Percentiles rank a stretch among this genome's conserved stretches.
Evolutionary conservation across 305 asterid genomes (phyloP).

Genomic region (Fraxinus xanthoxyloides): DNA sequence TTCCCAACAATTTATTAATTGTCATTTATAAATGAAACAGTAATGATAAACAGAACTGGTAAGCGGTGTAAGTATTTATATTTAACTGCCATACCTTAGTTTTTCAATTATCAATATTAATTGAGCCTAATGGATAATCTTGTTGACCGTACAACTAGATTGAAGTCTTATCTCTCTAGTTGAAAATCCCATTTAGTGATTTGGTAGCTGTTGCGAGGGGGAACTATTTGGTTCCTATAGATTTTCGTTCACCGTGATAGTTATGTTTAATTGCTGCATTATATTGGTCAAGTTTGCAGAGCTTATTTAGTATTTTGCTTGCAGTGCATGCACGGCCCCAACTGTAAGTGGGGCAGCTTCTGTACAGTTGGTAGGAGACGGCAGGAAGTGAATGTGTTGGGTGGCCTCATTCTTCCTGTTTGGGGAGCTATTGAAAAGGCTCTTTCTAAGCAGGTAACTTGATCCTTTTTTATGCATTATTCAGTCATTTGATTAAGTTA

Average conservation of each 20-base stretch:
- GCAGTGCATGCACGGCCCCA: conserved; percentile 99
- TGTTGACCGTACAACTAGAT: not conserved
- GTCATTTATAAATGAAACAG: not conserved
- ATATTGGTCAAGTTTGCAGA: not conserved
- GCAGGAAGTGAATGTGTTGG: conserved; percentile 92
- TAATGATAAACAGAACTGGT: not conserved
- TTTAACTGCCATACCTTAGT: not conserved
- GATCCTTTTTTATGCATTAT: too few species aligned
- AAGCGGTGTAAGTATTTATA: not conserved
- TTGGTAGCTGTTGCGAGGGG: not conserved
- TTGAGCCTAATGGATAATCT: not conserved
- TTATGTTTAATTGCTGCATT: conserved; percentile 6
- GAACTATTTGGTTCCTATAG: not conserved
- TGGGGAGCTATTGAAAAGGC: conserved; percentile 98
- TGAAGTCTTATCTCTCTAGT: not conserved
- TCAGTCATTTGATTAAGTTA: conserved; percentile 8
- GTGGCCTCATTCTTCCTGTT: conserved; percentile 96
- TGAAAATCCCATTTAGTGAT: not conserved
- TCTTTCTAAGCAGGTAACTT: conserved; percentile 78
- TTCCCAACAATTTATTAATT: not conserved
- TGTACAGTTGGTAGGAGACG: conserved; percentile 89
- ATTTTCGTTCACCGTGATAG: not conserved
- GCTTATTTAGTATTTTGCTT: conserved; percentile 36
- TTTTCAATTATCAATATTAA: not conserved
- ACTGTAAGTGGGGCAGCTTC: conserved; percentile 74